Percentiles rank a stretch among this genome's conserved stretches.
Evolutionary conservation across 2,329 filamentous ascomycete species (phyloP).

Genomic region (Passalora sequoiae): DNA sequence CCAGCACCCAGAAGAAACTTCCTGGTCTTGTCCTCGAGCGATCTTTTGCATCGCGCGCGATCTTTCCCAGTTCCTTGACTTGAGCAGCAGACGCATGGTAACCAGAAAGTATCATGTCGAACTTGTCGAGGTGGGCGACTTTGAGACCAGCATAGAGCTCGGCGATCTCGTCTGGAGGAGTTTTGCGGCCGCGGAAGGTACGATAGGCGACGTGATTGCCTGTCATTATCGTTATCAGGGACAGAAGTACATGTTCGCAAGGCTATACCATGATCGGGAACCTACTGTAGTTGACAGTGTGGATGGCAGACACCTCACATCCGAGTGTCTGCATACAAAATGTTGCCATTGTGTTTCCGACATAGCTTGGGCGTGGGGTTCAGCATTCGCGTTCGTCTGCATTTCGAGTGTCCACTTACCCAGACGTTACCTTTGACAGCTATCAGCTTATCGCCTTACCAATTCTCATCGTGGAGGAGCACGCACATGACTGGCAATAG

Average conservation of each 20-base stretch:
- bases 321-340: constrained; percentile 91
- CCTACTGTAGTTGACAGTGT: constrained; percentile 96
- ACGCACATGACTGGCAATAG: constrained; percentile 91
- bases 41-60: constrained; percentile 72
- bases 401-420: constrained; percentile 50
- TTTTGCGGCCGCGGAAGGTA: constrained; percentile 78
- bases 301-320: constrained; percentile 87
- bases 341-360: constrained; percentile 95
- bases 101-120: constrained; percentile 90
- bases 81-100: constrained; percentile 86
- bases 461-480: constrained; percentile 31
- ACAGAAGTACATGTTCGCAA: background rate
- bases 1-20: constrained; percentile 92
- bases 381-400: constrained; percentile 10
- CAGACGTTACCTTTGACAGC: constrained; percentile 60
- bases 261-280: constrained; percentile 13
- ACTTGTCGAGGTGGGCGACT: constrained; percentile 77
- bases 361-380: constrained; percentile 63
- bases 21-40: constrained; percentile 60
- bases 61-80: constrained; percentile 76
- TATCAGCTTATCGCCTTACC: constrained; percentile 19
- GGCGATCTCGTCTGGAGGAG: constrained; percentile 73
- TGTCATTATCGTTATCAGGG: too few relatives aligned
- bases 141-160: constrained; percentile 80
- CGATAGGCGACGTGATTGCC: constrained; percentile 93